Conservation (phyloP, 441 rosid species). For the Mallotus japonicus region DNA sequence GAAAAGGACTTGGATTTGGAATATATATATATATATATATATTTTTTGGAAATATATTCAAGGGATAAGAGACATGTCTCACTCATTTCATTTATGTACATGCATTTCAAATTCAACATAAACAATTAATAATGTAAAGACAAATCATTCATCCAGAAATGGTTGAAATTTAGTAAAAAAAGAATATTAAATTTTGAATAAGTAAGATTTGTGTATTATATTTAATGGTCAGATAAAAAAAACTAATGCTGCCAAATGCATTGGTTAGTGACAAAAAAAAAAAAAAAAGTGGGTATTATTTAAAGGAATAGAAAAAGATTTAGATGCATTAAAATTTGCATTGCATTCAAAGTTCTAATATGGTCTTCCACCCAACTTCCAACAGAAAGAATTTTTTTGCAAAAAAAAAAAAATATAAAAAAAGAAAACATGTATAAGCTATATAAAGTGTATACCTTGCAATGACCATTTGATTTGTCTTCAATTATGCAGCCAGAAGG, state of each 20-base stretch:
- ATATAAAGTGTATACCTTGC: conserved; percentile 48
- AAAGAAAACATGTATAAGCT: not conserved
- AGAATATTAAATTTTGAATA: no score
- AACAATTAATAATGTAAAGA: not conserved
- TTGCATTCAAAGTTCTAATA: not conserved
- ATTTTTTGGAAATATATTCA: not conserved
- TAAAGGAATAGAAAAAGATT: not conserved
- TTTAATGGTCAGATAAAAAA: no score
- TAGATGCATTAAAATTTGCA: no score
- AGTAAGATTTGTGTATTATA: no score
- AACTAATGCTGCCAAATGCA: not conserved
- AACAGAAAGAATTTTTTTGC: not conserved
- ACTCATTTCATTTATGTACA: not conserved
- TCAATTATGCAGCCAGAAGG: conserved; percentile 97
- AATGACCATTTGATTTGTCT: conserved; percentile 87
- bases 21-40: no score
- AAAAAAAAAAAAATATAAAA: not conserved
- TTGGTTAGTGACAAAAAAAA: not conserved
- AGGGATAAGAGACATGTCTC: not conserved
- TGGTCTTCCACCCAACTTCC: not conserved
- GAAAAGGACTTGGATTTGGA: conserved; percentile 7
- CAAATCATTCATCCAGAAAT: not conserved
- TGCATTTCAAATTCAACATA: not conserved
- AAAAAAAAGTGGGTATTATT: not conserved
- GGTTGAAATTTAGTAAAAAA: not conserved